Conservation (phyloP, 768 basidiomycete species). For the Asterophora lycoperdoides region DNA sequence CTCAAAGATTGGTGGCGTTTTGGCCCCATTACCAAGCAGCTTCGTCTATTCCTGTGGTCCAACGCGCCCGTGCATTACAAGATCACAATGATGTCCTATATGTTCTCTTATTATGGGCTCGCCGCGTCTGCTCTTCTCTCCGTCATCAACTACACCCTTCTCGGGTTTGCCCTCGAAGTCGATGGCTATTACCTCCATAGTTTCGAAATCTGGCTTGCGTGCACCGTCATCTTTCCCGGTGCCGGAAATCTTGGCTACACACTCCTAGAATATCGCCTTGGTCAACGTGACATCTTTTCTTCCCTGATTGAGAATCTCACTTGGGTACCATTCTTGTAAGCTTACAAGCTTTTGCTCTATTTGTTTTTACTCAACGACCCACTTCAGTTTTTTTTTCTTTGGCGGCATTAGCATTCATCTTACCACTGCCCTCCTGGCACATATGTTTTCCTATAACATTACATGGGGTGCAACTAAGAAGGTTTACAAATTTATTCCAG, state of each 20-base stretch:
- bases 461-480: constrained; percentile 78
- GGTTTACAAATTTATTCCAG: constrained; percentile 21
- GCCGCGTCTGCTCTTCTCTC: constrained; percentile 61
- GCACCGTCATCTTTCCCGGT: constrained; percentile 65
- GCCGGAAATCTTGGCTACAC: constrained; percentile 67
- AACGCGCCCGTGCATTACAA: constrained; percentile 79
- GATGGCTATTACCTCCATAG: constrained; percentile 71
- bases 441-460: constrained; percentile 74
- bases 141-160: constrained; percentile 64
- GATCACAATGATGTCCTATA: constrained; percentile 71
- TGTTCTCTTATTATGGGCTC: constrained; percentile 63
- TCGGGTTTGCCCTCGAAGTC: constrained; percentile 56
- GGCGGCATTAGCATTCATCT: constrained; percentile 72
- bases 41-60: constrained; percentile 75
- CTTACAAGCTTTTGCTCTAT: constrained; percentile 12
- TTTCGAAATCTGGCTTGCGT: constrained; percentile 73
- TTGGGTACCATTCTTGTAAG: constrained; percentile 76
- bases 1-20: constrained; percentile 68
- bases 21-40: constrained; percentile 82
- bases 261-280: constrained; percentile 64
- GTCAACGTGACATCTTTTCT: constrained; percentile 46
- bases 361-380: background rate
- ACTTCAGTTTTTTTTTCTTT: constrained; percentile 70
- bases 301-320: constrained; percentile 55
- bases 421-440: constrained; percentile 57